Evolutionary conservation across 768 basidiomycete species (phyloP).

Genomic region (Hericium erinaceus): DNA sequence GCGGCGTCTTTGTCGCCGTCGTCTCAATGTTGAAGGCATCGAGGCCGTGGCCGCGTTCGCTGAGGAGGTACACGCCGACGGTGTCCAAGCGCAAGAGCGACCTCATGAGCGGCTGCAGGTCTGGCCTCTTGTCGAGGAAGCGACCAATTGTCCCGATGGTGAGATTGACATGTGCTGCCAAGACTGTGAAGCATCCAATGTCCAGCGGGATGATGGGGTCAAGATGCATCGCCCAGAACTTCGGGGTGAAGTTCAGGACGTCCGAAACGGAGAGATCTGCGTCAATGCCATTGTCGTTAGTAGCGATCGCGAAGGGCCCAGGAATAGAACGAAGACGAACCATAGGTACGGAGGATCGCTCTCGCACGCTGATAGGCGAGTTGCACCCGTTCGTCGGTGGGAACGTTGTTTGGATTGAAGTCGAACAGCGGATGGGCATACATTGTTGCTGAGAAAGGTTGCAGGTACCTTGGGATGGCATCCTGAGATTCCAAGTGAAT

Average conservation of each 20-base stretch:
- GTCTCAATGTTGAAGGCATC: constrained; percentile 56
- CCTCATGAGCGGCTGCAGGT: constrained; percentile 39
- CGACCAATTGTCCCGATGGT: constrained; percentile 45
- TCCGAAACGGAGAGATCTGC: constrained; percentile 36
- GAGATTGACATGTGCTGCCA: constrained; percentile 43
- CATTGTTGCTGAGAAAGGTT: not conserved
- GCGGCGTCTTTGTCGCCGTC: constrained; percentile 39
- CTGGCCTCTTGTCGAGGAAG: constrained; percentile 38
- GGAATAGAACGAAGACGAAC: no score
- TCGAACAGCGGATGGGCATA: constrained; percentile 2
- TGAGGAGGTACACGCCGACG: constrained; percentile 17
- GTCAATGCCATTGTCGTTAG: no score
- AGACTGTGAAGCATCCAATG: constrained; percentile 43
- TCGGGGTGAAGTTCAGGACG: constrained; percentile 37
- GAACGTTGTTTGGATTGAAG: not conserved
- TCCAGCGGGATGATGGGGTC: constrained; percentile 45
- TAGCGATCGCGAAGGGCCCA: no score
- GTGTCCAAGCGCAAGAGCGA: constrained; percentile 43
- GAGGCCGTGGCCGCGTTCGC: constrained; percentile 50
- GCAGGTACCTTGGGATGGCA: no score
- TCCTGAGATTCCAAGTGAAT: no score
- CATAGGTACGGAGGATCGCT: not conserved
- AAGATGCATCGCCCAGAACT: constrained; percentile 44
- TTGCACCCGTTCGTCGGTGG: not conserved
- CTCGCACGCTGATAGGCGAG: constrained; percentile 3